Base-by-base conservation (phyloP, 129 eudicot genomes). In the Oenanthe sinensis region DNA sequence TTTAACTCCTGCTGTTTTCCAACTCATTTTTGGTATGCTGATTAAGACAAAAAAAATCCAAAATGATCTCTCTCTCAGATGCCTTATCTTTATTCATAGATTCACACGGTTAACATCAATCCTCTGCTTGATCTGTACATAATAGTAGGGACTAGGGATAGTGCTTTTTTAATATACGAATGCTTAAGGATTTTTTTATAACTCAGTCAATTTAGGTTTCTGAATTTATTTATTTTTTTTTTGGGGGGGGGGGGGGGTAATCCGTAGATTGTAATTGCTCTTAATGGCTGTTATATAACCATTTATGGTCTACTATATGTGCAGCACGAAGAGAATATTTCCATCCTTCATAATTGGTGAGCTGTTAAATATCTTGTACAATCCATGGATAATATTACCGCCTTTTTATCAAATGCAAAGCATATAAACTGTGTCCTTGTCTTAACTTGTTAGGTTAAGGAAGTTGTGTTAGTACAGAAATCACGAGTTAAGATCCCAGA, bases 301-400 rank as follows among this genome's bases (percentile, higher is more conserved):
- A 45, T 46, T 55, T 22, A 52, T 75, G 54, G 10, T 84, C 54
- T 79, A 19, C 54, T 79, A 19, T 67, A 76, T 72, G 48, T 87
- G 88, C 90, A 92, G 97, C 96, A 89, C 81, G 97, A 92, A 81
- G 91, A 86, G 86, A 92, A 92, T 83, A 86, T 92, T 48, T 37
- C 75, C 71, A 79, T 84, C 45, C 88, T 92, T 63, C 77, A 84
- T 79, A 90, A 80, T 87, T 92, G 92, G 97, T 92, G 75, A 87
- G 90, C 69, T 78, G 72, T 50, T 19, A 8, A 33, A 78, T 20
- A 42, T 55, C 49, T 75, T 83, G 75, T 22, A 48, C 22, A 54
- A 22, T 20, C 52, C 46, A 26, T 46, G 79, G 74, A 44, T 77
- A 63, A 78, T 46, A 24, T 68, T 42, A 50, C 60, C 69, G 76